Evolutionary conservation across 2,329 filamentous ascomycete species (phyloP).

Genomic region (Fusarium nanum): DNA sequence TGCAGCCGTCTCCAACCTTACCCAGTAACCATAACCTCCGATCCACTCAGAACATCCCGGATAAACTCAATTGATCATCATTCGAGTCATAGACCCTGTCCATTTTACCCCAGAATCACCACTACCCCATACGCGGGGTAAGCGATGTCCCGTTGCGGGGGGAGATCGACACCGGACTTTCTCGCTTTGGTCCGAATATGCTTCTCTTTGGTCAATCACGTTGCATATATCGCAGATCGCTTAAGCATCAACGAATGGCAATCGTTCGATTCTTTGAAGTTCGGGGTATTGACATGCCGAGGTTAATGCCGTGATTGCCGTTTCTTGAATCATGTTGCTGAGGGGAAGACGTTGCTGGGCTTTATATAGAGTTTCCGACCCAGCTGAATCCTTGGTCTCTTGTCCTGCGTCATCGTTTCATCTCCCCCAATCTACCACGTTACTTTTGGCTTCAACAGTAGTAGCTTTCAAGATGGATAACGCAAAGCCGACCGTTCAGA

Average conservation of each 20-base stretch:
- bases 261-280: too few species aligned
- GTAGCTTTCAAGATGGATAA: constrained; percentile 9
- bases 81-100: background rate
- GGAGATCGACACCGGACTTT: background rate
- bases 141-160: background rate
- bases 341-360: background rate
- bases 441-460: too few species aligned
- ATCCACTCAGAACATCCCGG: background rate
- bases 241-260: background rate
- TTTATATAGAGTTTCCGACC: background rate
- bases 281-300: background rate
- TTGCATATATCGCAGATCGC: background rate
- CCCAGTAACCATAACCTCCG: background rate
- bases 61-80: background rate
- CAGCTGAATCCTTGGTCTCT: background rate
- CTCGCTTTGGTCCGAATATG: background rate
- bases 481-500: constrained; percentile 23
- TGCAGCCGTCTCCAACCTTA: background rate
- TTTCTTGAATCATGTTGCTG: background rate
- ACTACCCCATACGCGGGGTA: background rate
- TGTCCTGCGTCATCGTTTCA: background rate
- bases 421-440: background rate
- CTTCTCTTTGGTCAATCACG: background rate
- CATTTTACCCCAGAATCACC: background rate
- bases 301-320: background rate